Base-by-base conservation (phyloP, 192 early-diverging fungal genomes). In the Powellomyces hirtus region DNA sequence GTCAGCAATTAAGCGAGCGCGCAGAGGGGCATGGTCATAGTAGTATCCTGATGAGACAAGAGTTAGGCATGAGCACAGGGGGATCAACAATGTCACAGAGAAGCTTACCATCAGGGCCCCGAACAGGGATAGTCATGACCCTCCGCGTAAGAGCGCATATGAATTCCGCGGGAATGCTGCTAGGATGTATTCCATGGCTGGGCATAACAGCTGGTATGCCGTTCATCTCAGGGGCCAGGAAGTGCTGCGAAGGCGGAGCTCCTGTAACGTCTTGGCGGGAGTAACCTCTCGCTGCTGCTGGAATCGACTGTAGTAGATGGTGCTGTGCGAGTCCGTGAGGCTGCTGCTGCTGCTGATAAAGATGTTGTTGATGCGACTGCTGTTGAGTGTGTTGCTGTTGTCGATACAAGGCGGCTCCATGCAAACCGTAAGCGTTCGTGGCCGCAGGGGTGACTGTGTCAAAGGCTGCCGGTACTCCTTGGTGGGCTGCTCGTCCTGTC, bases 21-120 rank as follows among this genome's bases (percentile, higher is more conserved):
- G 64, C 5, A 66, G 53, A n/a, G 44, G 16, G 2, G 64, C 50
- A 31, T 66, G 51, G 34, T 66, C 64, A 27, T 66, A 66, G 3
- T 35, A 55, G 33, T 55, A 66, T 31, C 64, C 64, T 66, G 31
- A 35, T 33, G 11, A 34, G 22, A 34, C 11, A 24, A 58, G 6
- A 8, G 26, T 52, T 18, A 52, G 13, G 10, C 51, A 24, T 52
- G 8, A 27, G 7, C 26, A 24, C 8, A 27, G 13, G 51, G 10
- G 24, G 8, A 52, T 52, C 51, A 20, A 24, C 7, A 0, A 37
- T 1, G 13, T 11, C 20, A 46, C 38, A 20, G 33, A 4, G 8
- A 37, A 10, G 18, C 68, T 55, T 62, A 70, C 68, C 68, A 62
- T 70, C 68, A 53, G 68, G 68, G 16, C 68, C 68, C 8, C 38